These are phyloP conservation scores for Fusarium circinatum DNA, from an alignment of 2,329 filamentous ascomycete genomes.

Conservation along the genomic window DNA sequence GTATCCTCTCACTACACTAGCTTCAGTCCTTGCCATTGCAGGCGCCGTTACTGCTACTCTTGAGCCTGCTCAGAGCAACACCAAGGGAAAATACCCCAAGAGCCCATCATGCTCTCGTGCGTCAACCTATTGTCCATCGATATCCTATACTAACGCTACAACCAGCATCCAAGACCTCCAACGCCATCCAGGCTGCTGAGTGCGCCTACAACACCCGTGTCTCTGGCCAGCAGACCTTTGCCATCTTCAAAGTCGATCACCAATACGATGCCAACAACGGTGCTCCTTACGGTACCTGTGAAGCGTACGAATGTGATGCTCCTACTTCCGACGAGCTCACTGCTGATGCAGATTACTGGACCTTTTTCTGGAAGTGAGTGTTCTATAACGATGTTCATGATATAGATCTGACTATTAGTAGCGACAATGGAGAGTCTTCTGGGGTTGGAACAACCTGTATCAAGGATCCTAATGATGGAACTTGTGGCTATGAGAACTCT, in stretches of 20 bases:
- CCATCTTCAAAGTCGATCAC: slow-evolving; percentile 39
- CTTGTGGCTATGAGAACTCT: slow-evolving; percentile 42
- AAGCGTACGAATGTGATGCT: slow-evolving; percentile 36
- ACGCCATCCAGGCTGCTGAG: slow-evolving; percentile 41
- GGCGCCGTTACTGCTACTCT: slow-evolving; percentile 38
- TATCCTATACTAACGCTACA: not conserved
- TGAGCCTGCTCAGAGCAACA: slow-evolving; percentile 39
- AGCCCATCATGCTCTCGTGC: slow-evolving; percentile 35
- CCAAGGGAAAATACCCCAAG: slow-evolving; percentile 38
- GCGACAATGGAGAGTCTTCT: slow-evolving; percentile 32
- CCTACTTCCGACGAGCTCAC: slow-evolving; percentile 25
- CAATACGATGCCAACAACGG: slow-evolving; percentile 41
- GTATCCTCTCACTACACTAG: slow-evolving; percentile 34
- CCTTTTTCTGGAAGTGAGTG: slow-evolving; percentile 42
- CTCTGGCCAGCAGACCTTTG: slow-evolving; percentile 40
- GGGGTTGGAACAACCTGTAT: slow-evolving; percentile 41
- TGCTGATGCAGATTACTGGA: slow-evolving; percentile 38
- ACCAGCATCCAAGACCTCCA: slow-evolving; percentile 37
- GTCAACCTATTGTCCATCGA: not conserved
- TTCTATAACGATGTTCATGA: not conserved
- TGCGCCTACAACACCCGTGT: slow-evolving; percentile 43
- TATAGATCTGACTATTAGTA: not conserved
- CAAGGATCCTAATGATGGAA: slow-evolving; percentile 38
- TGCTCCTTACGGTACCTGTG: slow-evolving; percentile 39
- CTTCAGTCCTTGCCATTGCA: slow-evolving; percentile 34